Evolutionary conservation across 108 stramenopile genomes (phyloP), one percentile per base, ranked within the genome.

Genomic region (Pseudonitzschia multistriata): DNA sequence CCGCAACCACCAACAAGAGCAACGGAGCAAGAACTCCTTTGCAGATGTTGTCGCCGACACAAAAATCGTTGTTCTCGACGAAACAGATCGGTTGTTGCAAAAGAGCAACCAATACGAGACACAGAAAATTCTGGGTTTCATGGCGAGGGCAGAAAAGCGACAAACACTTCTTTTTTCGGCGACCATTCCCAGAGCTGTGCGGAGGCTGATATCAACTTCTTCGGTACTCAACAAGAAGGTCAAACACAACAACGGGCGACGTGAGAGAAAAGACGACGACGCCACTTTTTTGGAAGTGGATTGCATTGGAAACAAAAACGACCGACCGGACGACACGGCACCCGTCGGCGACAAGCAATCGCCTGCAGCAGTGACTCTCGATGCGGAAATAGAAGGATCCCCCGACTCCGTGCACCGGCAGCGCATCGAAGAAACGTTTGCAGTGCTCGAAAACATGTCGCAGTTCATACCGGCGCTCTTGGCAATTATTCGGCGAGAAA

Each of bases 161-260:
- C 97, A 97, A 68, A 96, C 94, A 5, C 74, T 98, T n/a, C 73
- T 98, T 10, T 98, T 98, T 78, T 94, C 93, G 31, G 97, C 97
- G 15, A 98, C 97, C 17, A 62, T 97, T 17, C 91, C 96, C 25
- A 69, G 69, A 25, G 73, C 73, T 31, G 62, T 96, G 27, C 77
- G 83, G 65, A 62, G 50, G 11, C 75, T 94, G 49, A 85, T 95
- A 49, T 33, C 34, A 33, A 59, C n/a, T 33, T 59, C 57, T 30
- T 59, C 57, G 27, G 35, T 59, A 11, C 10, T 59, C 17, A 33
- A 15, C 62, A 63, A 49, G 73, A 79, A 17, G 70, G 35, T 11
- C 65, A 86, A 76, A 7, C 4, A 34, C 14, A 45, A 25, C 27
- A 24, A 45, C 42, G 42, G 42, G 42, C 37, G 37, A 7, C 37